Conservation (phyloP, 2,329 filamentous ascomycete genomes). For the Coniosporium tulheliwenetii region DNA sequence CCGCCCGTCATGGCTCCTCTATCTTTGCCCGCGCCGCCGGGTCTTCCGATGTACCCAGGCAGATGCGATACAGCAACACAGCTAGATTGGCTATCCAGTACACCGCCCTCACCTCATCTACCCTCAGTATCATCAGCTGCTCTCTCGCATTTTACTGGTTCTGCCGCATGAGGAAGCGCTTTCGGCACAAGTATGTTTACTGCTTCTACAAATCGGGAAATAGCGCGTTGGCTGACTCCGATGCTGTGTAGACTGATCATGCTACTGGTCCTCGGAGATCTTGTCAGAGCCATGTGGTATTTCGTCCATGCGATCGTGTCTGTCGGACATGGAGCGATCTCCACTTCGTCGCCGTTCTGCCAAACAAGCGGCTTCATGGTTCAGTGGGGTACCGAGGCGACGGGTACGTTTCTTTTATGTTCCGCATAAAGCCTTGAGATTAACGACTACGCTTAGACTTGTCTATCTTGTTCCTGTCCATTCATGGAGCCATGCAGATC, state of each 20-base stretch:
- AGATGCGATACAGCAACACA: not conserved
- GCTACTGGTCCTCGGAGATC: constrained; percentile 56
- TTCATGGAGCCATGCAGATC: constrained; percentile 59
- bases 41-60: too few relatives aligned
- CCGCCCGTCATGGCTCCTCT: too few relatives aligned
- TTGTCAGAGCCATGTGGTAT: constrained; percentile 54
- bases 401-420: constrained; percentile 27
- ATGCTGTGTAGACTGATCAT: constrained; percentile 46
- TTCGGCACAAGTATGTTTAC: constrained; percentile 51
- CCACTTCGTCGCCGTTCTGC: constrained; percentile 41
- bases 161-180: constrained; percentile 54
- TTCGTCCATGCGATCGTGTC: constrained; percentile 48
- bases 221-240: not conserved
- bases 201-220: not conserved
- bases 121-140: constrained; percentile 40
- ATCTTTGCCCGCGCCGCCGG: too few relatives aligned
- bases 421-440: constrained; percentile 2
- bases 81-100: constrained; percentile 12
- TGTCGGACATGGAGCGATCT: constrained; percentile 35
- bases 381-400: constrained; percentile 49
- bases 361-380: constrained; percentile 55
- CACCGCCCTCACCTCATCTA: constrained; percentile 17
- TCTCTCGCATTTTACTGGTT: constrained; percentile 55
- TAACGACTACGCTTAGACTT: constrained; percentile 32
- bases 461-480: constrained; percentile 54